These are phyloP conservation scores for Ploettnerulaceae sp. DNA, from an alignment of 2,329 filamentous ascomycete genomes.

Conservation along the genomic window DNA sequence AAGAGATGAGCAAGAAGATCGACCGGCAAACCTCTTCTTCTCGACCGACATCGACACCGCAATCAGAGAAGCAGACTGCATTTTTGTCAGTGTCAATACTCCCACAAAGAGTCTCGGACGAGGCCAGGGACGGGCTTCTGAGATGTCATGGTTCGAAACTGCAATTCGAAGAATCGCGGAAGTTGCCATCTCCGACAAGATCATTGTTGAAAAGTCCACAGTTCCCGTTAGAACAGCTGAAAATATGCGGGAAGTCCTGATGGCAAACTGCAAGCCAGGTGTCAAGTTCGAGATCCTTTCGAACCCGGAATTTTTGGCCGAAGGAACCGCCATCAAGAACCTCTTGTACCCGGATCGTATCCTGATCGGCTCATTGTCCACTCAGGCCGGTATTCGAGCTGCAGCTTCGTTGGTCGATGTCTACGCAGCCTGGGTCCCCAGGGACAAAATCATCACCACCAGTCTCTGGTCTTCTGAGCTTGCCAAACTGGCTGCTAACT, in stretches of 20 bases:
- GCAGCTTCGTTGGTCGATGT: constrained; percentile 58
- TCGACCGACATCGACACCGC: constrained; percentile 57
- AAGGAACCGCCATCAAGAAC: constrained; percentile 68
- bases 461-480: constrained; percentile 74
- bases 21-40: constrained; percentile 59
- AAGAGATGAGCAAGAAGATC: constrained; percentile 42
- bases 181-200: constrained; percentile 58
- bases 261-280: constrained; percentile 46
- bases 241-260: constrained; percentile 57
- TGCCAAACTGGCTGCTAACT: constrained; percentile 72
- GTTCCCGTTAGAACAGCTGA: constrained; percentile 71
- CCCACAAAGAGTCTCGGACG: constrained; percentile 67
- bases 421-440: constrained; percentile 66
- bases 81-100: constrained; percentile 75
- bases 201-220: constrained; percentile 76
- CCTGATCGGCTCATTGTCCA: constrained; percentile 64
- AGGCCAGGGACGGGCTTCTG: constrained; percentile 64
- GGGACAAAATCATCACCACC: constrained; percentile 61
- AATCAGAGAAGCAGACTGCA: constrained; percentile 63
- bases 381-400: constrained; percentile 53
- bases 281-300: constrained; percentile 64
- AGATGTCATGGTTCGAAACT: constrained; percentile 65
- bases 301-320: constrained; percentile 75
- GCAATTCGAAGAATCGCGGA: constrained; percentile 62
- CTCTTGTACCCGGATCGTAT: constrained; percentile 66